Evolutionary conservation across 2,329 filamentous ascomycete species (phyloP).

Genomic region (Lachnellula hyalina): DNA sequence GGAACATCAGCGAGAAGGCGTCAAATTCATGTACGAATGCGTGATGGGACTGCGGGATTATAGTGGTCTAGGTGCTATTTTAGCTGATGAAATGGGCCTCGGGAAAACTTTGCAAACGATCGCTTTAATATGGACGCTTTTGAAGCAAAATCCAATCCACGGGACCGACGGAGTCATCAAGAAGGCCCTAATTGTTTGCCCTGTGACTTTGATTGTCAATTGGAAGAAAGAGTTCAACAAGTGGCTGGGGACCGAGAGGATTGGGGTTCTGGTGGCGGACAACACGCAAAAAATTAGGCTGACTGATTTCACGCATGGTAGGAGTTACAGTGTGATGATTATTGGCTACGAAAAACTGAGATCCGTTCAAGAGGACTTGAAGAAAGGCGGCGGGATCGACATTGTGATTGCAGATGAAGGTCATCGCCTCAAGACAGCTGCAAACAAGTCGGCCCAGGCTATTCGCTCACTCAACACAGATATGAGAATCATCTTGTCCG

Average conservation of each 20-base stretch:
- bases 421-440: slow-evolving; percentile 94
- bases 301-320: slow-evolving; percentile 64
- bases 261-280: slow-evolving; percentile 62
- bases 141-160: slow-evolving; percentile 66
- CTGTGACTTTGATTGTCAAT: slow-evolving; percentile 66
- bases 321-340: slow-evolving; percentile 65
- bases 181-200: slow-evolving; percentile 69
- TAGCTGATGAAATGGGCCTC: slow-evolving; percentile 72
- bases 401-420: slow-evolving; percentile 98
- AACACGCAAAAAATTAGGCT: slow-evolving; percentile 54
- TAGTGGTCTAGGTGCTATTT: slow-evolving; percentile 62
- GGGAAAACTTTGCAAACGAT: slow-evolving; percentile 73
- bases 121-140: slow-evolving; percentile 62
- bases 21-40: slow-evolving; percentile 68
- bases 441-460: slow-evolving; percentile 84
- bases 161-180: slow-evolving; percentile 51
- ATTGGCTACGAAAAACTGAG: slow-evolving; percentile 68
- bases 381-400: slow-evolving; percentile 58
- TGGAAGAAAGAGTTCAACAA: slow-evolving; percentile 70
- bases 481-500: slow-evolving; percentile 38
- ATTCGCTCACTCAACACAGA: slow-evolving; percentile 81
- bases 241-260: slow-evolving; percentile 65
- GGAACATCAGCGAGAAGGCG: slow-evolving; percentile 64
- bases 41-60: slow-evolving; percentile 66
- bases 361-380: slow-evolving; percentile 58